Percentiles rank a stretch among this genome's conserved stretches.
Evolutionary conservation across 768 basidiomycete species (phyloP).

Genomic region (Punctularia strigosozonata): DNA sequence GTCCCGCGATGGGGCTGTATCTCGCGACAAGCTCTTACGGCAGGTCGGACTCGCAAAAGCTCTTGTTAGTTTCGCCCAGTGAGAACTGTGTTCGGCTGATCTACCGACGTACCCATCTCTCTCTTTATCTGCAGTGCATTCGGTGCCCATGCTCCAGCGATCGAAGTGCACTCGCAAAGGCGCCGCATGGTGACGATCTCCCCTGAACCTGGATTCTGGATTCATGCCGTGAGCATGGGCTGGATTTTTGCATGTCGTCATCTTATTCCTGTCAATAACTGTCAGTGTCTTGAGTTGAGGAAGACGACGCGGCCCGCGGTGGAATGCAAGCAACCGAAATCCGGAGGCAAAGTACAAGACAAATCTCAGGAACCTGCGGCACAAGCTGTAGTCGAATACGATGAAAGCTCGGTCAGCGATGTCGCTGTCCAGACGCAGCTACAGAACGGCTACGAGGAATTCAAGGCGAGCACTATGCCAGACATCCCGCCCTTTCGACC

Average conservation of each 20-base stretch:
- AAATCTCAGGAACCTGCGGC: no score
- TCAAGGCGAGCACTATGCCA: no score
- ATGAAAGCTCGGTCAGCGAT: conserved; percentile 69
- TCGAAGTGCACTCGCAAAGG: conserved; percentile 72
- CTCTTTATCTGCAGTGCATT: no score
- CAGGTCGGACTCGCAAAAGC: conserved; percentile 92
- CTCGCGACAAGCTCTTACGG: conserved; percentile 78
- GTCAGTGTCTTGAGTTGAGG: conserved; percentile 60
- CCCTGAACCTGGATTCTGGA: conserved; percentile 80
- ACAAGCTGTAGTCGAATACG: conserved; percentile 44
- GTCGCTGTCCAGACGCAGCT: conserved; percentile 51
- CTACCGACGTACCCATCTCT: no score
- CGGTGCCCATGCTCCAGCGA: no score
- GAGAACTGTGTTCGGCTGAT: no score
- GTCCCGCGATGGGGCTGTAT: conserved; percentile 70
- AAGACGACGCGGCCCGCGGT: conserved; percentile 32
- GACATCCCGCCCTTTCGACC: conserved; percentile 6
- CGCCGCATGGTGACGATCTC: conserved; percentile 71
- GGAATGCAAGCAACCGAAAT: no score
- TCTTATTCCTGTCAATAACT: conserved; percentile 9
- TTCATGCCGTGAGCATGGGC: conserved; percentile 65
- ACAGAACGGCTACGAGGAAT: conserved; percentile 64
- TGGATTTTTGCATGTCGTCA: conserved; percentile 5
- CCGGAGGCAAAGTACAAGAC: conserved; percentile 23
- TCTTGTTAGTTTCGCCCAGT: conserved; percentile 81